These are phyloP conservation scores for Chaetomium fimeti DNA, from an alignment of 495 filamentous ascomycete genomes.

Conservation along the genomic window DNA sequence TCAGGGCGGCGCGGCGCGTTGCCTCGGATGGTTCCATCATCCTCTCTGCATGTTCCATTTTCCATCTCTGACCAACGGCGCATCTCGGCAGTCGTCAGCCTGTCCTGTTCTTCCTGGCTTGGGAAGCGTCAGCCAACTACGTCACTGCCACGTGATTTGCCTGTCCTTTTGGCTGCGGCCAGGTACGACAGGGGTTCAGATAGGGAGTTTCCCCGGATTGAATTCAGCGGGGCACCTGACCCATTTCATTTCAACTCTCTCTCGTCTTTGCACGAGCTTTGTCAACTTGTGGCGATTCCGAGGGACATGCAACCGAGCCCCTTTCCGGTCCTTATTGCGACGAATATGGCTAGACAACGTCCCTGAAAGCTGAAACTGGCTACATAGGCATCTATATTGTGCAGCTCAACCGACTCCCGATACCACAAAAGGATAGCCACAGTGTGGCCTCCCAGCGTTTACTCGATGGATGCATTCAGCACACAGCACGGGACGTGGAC, in stretches of 20 bases:
- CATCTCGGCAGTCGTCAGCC: not conserved
- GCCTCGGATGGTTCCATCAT: not conserved
- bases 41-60: not conserved
- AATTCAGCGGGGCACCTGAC: slow-evolving; percentile 6
- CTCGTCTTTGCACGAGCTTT: not conserved
- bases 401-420: no score
- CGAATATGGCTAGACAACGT: no score
- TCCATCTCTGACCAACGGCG: slow-evolving; percentile 9
- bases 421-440: no score
- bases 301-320: no score
- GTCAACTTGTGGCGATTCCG: no score
- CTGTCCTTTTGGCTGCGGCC: not conserved
- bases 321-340: no score
- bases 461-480: no score
- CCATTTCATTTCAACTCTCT: not conserved
- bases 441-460: no score
- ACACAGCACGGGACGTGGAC: not conserved
- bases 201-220: not conserved
- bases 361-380: no score
- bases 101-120: not conserved
- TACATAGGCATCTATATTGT: no score
- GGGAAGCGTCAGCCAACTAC: slow-evolving; percentile 18
- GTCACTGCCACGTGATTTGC: slow-evolving; percentile 24
- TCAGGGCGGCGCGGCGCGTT: not conserved
- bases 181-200: not conserved